Base-by-base conservation (phyloP, 2,329 filamentous ascomycete genomes). In the Penicillium sp. region DNA sequence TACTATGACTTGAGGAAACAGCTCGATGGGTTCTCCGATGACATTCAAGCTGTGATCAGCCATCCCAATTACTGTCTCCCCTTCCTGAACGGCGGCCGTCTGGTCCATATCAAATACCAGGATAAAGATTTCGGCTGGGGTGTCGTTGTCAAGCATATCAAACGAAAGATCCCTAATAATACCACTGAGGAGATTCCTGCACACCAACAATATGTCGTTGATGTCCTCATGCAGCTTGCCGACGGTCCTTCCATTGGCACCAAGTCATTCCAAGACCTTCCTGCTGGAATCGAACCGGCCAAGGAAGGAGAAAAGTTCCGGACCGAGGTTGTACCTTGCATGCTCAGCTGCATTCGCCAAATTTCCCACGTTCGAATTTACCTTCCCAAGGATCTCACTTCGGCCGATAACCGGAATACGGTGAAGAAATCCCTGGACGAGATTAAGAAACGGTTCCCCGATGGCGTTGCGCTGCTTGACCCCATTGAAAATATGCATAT, bases 401-500 rank as follows among this genome's bases (percentile, higher is more conserved):
- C 82, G 2, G 72, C 80, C 3, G 80, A 88, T n/a, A 84, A 91
- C 42, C 84, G 87, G 50, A 89, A 89, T 59, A 82, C 80, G 1
- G 80, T 88, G 26, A 80, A 83, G 48, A 89, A 87, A 66, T 74
- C 82, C 3, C 74, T 97, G 23, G 82, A 84, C 34, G 93, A 97
- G 71, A 87, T 96, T 13, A 84, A 89, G 72, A 85, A 85, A 60
- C 87, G 94, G 21, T 97, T 99, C 76, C 91, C 92, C 0, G 94
- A 99, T 67, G 94, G 94, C 3, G 78, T 99, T 50, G 88, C 94
- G 3, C 80, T 92, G 6, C 77, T 99, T 15, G 94, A 99, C 65
- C 94, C 94, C 0, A 87, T 99, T 32, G 92, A 97, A 71, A 92
- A 97, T 67, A 97, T 99, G 94, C 84, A 85, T 23, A 97, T 99